Conservation (phyloP, 495 filamentous ascomycete species). For the Aspergillus nidulans region DNA sequence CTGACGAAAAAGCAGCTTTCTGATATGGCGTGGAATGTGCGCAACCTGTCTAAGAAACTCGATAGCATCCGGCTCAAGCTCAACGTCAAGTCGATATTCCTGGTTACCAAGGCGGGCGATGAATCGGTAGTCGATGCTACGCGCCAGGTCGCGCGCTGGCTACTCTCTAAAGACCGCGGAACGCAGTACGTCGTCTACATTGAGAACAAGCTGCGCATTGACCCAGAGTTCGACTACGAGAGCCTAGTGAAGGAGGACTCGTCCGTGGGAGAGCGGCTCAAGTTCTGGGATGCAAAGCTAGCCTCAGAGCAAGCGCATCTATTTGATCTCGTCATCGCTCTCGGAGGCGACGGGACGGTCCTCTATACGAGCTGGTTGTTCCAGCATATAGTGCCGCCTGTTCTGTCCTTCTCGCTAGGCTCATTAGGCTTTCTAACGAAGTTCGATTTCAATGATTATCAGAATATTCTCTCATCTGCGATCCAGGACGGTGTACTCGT, state of each 20-base stretch:
- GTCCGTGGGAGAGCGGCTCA: conserved; percentile 54
- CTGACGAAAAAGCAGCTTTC: conserved; percentile 89
- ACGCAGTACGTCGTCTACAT: conserved; percentile 72
- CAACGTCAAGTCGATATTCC: conserved; percentile 74
- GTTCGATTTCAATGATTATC: conserved; percentile 79
- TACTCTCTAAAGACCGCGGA: conserved; percentile 71
- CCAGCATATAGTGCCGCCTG: conserved; percentile 91
- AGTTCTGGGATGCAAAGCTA: conserved; percentile 78
- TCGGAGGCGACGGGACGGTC: conserved; percentile 96
- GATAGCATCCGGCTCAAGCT: conserved; percentile 74
- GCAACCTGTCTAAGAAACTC: conserved; percentile 82
- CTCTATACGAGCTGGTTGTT: conserved; percentile 96
- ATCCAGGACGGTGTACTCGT: conserved; percentile 84
- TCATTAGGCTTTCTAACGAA: conserved; percentile 95
- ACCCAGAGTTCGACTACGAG: conserved; percentile 64
- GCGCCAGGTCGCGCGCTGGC: conserved; percentile 72
- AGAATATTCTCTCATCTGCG: conserved; percentile 62
- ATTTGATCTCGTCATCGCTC: conserved; percentile 89
- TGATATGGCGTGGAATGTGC: conserved; percentile 94
- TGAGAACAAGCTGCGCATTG: conserved; percentile 65
- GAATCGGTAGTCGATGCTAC: conserved; percentile 74
- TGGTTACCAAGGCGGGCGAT: conserved; percentile 87
- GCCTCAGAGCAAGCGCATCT: conserved; percentile 73
- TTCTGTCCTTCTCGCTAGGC: conserved; percentile 85
- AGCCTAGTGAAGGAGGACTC: conserved; percentile 56